phyloP scores from a whole-genome alignment of 441 rosid genomes.

The Adansonia madagascariensis region DNA sequence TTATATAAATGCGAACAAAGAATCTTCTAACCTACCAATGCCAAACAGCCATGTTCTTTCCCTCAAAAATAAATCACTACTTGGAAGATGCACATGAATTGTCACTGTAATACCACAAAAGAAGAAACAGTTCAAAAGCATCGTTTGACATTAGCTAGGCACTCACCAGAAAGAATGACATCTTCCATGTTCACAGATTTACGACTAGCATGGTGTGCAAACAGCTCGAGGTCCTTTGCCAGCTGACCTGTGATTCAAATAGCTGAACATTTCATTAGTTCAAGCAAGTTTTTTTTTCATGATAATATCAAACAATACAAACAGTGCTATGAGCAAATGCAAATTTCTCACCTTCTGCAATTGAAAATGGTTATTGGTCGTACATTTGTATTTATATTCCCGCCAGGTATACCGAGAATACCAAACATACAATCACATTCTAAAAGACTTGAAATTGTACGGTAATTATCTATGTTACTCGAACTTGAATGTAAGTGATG shows the following conservation, averaged over 20 bases:
- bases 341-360: neutral
- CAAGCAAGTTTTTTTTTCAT: neutral
- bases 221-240: constrained; percentile 78
- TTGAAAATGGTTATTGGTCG: neutral
- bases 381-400: neutral
- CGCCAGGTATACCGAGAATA: neutral
- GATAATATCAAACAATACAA: neutral
- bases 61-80: neutral
- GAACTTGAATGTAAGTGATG: no score
- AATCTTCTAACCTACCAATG: neutral
- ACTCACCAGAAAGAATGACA: constrained; percentile 74
- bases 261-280: neutral
- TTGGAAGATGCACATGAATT: neutral
- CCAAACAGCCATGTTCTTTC: neutral
- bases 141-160: neutral
- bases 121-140: neutral
- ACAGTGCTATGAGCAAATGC: neutral
- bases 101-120: neutral
- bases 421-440: neutral
- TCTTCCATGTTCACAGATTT: constrained; percentile 81
- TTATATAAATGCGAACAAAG: neutral
- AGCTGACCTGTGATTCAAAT: constrained; percentile 58
- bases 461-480: no score
- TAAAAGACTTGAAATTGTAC: neutral
- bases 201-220: constrained; percentile 91